Evolutionary conservation across 2,329 filamentous ascomycete genomes (phyloP).

Genomic region (Xylariaceae sp.): DNA sequence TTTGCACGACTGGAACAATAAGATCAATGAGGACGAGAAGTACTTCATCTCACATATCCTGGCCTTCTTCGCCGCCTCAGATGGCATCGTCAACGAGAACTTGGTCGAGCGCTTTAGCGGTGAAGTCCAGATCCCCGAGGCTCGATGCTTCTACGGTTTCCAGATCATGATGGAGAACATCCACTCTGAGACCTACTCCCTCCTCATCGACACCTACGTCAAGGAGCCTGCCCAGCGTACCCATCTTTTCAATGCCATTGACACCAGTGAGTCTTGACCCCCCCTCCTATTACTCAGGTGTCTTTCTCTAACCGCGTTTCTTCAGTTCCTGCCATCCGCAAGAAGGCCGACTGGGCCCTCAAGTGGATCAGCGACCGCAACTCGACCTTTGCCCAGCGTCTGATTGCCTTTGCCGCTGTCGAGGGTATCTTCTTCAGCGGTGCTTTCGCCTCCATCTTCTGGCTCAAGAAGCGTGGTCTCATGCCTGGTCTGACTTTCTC

Average conservation of each 20-base stretch:
- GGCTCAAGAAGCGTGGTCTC: conserved; percentile 99
- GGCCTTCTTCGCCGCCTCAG: conserved; percentile 97
- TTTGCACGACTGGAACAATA: conserved; percentile 98
- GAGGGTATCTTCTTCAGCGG: conserved; percentile 99
- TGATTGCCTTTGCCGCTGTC: conserved; percentile 94
- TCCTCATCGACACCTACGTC: conserved; percentile 98
- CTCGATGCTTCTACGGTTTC: conserved; percentile 99
- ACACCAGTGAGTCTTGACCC: conserved; percentile 81
- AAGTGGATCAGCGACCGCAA: conserved; percentile 91
- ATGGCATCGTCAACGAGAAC: conserved; percentile 99
- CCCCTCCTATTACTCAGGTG: too few relatives aligned
- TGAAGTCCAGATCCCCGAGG: conserved; percentile 96
- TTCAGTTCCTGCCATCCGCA: conserved; percentile 88
- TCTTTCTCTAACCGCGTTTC: too few relatives aligned
- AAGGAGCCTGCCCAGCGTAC: conserved; percentile 92
- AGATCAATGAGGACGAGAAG: conserved; percentile 91
- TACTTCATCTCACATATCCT: conserved; percentile 99
- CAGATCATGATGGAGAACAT: conserved; percentile 99
- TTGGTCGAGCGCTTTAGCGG: conserved; percentile 94
- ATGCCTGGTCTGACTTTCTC: conserved; percentile 99
- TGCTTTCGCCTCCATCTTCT: conserved; percentile 98
- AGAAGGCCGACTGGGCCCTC: conserved; percentile 98
- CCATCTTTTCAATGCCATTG: conserved; percentile 97
- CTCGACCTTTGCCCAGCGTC: conserved; percentile 91
- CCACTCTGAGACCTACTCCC: conserved; percentile 98